Evolutionary conservation across 2,329 filamentous ascomycete genomes (phyloP), one percentile per base, ranked within the genome.

Genomic region (Paecilomyces fulvus): DNA sequence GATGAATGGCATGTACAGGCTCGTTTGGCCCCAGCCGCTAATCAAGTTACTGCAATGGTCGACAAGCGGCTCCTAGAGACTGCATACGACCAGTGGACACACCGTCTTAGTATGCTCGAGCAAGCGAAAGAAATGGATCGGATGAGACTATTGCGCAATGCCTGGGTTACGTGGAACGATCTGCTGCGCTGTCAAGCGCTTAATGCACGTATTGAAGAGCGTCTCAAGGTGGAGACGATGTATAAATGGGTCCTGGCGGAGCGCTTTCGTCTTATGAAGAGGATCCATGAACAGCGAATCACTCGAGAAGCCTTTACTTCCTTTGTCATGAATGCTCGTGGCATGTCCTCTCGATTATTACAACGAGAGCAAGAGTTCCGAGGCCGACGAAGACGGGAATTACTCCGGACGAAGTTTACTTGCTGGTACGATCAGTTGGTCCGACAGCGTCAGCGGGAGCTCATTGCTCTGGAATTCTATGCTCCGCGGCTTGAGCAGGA

Each of bases 131-230:
- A 75, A 52, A 70, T 81, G 30, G 76, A 85, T 64, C 77, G 73
- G 10, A 67, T 74, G 60, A 79, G 82, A 50, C 66, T 85, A 28
- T 64, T 84, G 52, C 78, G 77, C 52, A 83, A 83, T 65, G 75
- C 80, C 3, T 84, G 81, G 74, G 84, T 78, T 1, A 72, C 74
- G 10, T 87, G 84, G 85, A 86, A 86, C 60, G 81, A 86, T 62
- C 73, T 73, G 14, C 73, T 85, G 14, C 81, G 84, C 17, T 79
- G 76, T 59, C 74, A 79, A 61, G 77, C 78, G 14, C 68, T 86
- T 1, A 71, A 70, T 52, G 71, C 76, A 20, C 78, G 77, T 12
- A 80, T 85, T 51, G 76, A 85, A 59, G 78, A 82, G 59, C 78
- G 83, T 3, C 61, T 85, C 46, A 71, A 81, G 48, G 70, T 80